These are phyloP conservation scores for Coemansia sp. DNA, from an alignment of 192 early-diverging fungal genomes.

Conservation along the genomic window DNA sequence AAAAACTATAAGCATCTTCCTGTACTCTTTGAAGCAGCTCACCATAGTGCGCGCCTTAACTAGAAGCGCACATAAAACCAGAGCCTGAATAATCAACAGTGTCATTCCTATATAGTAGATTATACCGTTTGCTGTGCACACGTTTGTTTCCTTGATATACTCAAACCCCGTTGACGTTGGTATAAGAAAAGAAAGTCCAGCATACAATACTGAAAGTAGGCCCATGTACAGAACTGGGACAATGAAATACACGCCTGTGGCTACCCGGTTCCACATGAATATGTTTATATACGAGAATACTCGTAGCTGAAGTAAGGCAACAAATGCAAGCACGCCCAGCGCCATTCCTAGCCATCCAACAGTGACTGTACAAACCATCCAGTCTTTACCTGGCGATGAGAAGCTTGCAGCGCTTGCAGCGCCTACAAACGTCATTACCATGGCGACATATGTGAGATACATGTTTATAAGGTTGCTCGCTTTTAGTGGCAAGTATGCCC, in stretches of 20 bases:
- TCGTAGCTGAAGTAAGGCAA: slow-evolving; percentile 36
- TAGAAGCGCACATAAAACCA: slow-evolving; percentile 20
- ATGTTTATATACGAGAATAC: slow-evolving; percentile 37
- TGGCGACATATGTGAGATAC: slow-evolving; percentile 33
- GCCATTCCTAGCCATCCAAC: slow-evolving; percentile 48
- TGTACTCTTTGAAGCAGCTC: slow-evolving; percentile 40
- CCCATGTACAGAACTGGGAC: slow-evolving; percentile 21
- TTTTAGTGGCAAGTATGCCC: slow-evolving; percentile 41
- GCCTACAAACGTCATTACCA: slow-evolving; percentile 46
- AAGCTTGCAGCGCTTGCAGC: slow-evolving; percentile 17
- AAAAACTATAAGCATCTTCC: slow-evolving; percentile 17
- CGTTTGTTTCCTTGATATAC: slow-evolving; percentile 22
- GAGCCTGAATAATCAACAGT: slow-evolving; percentile 22
- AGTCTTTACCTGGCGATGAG: slow-evolving; percentile 16
- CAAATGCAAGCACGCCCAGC: slow-evolving; percentile 32
- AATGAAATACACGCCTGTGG: slow-evolving; percentile 34
- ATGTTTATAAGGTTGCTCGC: slow-evolving; percentile 38
- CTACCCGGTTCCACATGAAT: slow-evolving; percentile 30
- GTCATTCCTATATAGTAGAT: slow-evolving; percentile 32
- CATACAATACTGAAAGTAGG: slow-evolving; percentile 22
- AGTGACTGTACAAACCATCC: slow-evolving; percentile 32
- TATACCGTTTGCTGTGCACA: slow-evolving; percentile 17
- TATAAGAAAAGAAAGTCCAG: slow-evolving; percentile 26
- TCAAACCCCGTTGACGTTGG: slow-evolving; percentile 15
- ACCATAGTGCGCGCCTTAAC: slow-evolving; percentile 36